These are phyloP conservation scores for Huiozyma sinensis DNA, from an alignment of 805 yeast species.

Conservation along the genomic window DNA sequence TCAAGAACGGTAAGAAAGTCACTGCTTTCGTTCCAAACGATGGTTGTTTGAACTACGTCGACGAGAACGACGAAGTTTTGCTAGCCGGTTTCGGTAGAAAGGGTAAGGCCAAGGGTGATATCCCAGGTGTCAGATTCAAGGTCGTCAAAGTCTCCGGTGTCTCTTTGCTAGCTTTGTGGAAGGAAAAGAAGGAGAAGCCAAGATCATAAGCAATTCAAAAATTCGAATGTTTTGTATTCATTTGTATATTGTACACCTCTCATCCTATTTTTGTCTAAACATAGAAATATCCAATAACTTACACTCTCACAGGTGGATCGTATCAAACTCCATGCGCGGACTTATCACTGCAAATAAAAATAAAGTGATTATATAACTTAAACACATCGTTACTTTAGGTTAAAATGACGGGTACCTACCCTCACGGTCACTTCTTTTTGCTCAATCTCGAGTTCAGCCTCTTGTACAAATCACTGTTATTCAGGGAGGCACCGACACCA, in stretches of 20 bases:
- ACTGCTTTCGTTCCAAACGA: constrained; percentile 99
- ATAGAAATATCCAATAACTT: too few species aligned
- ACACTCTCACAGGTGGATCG: too few species aligned
- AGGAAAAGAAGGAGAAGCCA: constrained; percentile 99
- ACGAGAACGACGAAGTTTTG: constrained; percentile 99
- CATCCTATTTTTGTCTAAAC: too few species aligned
- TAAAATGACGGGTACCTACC: background rate
- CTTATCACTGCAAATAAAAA: too few species aligned
- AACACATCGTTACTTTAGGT: too few species aligned
- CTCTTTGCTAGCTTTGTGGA: constrained; percentile 98
- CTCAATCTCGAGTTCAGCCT: constrained; percentile 45
- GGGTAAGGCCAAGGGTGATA: constrained; percentile 99
- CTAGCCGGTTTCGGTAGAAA: constrained; percentile 99
- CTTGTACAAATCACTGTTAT: constrained; percentile 70
- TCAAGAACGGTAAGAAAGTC: constrained; percentile 99
- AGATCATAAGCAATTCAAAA: constrained; percentile 58
- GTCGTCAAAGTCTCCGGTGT: constrained; percentile 99
- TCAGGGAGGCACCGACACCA: constrained; percentile 43
- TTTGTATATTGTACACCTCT: too few species aligned
- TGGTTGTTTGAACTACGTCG: constrained; percentile 99
- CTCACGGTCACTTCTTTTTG: constrained; percentile 14
- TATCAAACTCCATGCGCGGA: too few species aligned
- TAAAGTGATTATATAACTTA: too few species aligned
- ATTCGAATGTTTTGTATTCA: too few species aligned
- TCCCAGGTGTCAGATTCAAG: constrained; percentile 99